A percentile compares a stretch with the other conserved stretches of the same genome.
phyloP scores from a whole-genome alignment of 2,329 filamentous ascomycete species.

The Arthrobotrys iridis region DNA sequence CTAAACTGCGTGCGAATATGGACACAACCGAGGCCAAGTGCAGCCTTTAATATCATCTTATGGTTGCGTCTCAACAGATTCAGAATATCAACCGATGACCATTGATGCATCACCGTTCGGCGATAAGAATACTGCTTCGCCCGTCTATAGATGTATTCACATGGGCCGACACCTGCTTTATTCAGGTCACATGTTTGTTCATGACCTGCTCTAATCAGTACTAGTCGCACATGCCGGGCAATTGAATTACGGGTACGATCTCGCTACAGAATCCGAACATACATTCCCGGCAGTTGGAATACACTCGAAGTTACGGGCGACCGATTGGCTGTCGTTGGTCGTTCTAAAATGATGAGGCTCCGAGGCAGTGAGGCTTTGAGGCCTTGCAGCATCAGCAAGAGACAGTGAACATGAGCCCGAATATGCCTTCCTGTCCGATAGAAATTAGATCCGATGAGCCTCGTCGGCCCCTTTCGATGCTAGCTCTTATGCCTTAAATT shows the following conservation, averaged over 20 bases:
- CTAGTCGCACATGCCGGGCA: conserved; percentile 12
- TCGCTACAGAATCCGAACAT: not conserved
- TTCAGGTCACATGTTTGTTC: not conserved
- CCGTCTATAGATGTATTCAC: conserved; percentile 4
- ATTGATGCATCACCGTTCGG: not conserved
- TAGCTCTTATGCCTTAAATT: conserved; percentile 21
- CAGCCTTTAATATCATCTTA: conserved; percentile 17
- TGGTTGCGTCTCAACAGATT: conserved; percentile 13
- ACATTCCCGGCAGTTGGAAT: conserved; percentile 17
- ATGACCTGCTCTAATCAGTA: not conserved
- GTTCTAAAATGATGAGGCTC: conserved; percentile 1
- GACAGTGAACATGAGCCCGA: not conserved
- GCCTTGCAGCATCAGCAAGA: conserved; percentile 12
- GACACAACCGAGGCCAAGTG: conserved; percentile 32
- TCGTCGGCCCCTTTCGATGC: not conserved
- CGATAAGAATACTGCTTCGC: not conserved
- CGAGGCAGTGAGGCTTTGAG: conserved; percentile 1
- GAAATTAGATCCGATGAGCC: not conserved
- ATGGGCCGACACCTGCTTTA: not conserved
- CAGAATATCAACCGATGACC: not conserved
- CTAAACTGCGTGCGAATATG: conserved; percentile 1
- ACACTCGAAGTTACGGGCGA: not conserved
- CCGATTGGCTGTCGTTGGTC: conserved; percentile 1
- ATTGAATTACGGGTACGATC: not conserved
- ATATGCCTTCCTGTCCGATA: not conserved